Conservation (phyloP, 2,329 filamentous ascomycete genomes). For the Clonostachys rhizophaga region DNA sequence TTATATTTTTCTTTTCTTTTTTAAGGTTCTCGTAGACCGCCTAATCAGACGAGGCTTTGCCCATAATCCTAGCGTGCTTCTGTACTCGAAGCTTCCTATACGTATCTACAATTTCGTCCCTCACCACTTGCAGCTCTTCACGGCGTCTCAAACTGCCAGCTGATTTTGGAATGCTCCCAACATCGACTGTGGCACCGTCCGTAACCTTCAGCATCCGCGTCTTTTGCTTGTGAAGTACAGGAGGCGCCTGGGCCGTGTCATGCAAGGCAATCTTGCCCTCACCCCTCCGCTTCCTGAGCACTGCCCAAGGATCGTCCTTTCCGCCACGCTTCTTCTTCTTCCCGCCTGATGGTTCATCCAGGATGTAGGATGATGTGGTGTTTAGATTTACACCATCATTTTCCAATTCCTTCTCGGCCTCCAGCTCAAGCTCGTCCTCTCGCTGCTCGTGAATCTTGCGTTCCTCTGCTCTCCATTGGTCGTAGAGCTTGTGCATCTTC, state of each 20-base stretch:
- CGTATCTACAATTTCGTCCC: constrained; percentile 28
- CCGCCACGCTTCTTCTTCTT: constrained; percentile 42
- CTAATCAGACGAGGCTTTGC: background rate
- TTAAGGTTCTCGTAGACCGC: too few species aligned
- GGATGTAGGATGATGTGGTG: constrained; percentile 29
- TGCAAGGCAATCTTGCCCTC: constrained; percentile 46
- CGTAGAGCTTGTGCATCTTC: constrained; percentile 75
- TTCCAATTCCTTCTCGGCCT: constrained; percentile 59
- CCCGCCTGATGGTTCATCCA: constrained; percentile 20
- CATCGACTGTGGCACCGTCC: constrained; percentile 23
- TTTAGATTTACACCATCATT: constrained; percentile 47
- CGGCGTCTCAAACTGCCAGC: constrained; percentile 30
- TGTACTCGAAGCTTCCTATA: constrained; percentile 30
- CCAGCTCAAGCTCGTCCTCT: constrained; percentile 61
- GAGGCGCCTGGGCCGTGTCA: constrained; percentile 70
- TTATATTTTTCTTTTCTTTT: too few species aligned
- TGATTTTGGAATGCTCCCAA: constrained; percentile 27
- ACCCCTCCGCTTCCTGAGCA: constrained; percentile 62
- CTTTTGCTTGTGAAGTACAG: constrained; percentile 54
- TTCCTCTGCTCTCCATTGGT: constrained; percentile 70
- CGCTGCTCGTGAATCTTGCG: constrained; percentile 57
- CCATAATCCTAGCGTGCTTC: constrained; percentile 24
- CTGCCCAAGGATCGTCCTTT: constrained; percentile 71
- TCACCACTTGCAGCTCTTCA: constrained; percentile 28
- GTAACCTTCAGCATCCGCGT: constrained; percentile 23